Evolutionary conservation across 2,329 filamentous ascomycete genomes (phyloP).

Genomic region (Claviceps capensis): DNA sequence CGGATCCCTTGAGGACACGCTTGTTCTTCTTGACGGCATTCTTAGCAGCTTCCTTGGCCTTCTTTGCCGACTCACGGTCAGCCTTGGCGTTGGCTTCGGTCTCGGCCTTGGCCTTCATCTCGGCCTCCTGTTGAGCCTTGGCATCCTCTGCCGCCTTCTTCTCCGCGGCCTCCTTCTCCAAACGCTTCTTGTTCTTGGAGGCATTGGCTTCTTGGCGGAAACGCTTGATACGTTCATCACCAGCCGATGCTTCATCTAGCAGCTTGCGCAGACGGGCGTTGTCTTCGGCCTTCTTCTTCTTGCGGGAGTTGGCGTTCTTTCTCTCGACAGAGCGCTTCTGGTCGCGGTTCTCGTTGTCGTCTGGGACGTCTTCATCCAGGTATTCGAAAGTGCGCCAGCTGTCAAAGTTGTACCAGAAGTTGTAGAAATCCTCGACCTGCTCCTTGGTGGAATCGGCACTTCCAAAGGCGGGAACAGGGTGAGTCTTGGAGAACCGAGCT

Average conservation of each 20-base stretch:
- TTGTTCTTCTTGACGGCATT: slow-evolving; percentile 99
- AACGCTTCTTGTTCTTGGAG: slow-evolving; percentile 87
- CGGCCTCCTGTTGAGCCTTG: slow-evolving; percentile 68
- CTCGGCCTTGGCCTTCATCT: slow-evolving; percentile 65
- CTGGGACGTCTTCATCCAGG: slow-evolving; percentile 94
- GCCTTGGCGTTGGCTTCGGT: slow-evolving; percentile 79
- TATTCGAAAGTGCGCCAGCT: slow-evolving; percentile 97
- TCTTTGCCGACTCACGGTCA: slow-evolving; percentile 74
- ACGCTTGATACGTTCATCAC: slow-evolving; percentile 92
- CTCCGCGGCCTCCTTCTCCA: slow-evolving; percentile 84
- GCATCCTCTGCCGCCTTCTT: slow-evolving; percentile 80
- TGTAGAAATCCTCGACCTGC: slow-evolving; percentile 91
- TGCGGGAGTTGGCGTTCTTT: slow-evolving; percentile 94
- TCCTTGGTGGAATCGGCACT: slow-evolving; percentile 74
- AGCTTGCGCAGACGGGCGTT: slow-evolving; percentile 78
- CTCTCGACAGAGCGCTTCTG: slow-evolving; percentile 97
- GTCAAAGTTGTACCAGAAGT: slow-evolving; percentile 99
- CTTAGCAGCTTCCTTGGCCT: slow-evolving; percentile 97
- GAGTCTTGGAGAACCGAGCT: slow-evolving; percentile 78
- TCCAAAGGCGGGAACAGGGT: slow-evolving; percentile 80
- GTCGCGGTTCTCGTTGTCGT: slow-evolving; percentile 97
- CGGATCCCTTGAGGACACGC: slow-evolving; percentile 81
- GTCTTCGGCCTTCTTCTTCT: slow-evolving; percentile 99
- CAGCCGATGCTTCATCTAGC: slow-evolving; percentile 71
- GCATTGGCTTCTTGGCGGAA: slow-evolving; percentile 89